Conservation (phyloP, 2,329 filamentous ascomycete species). For the Diatrype stigma region DNA sequence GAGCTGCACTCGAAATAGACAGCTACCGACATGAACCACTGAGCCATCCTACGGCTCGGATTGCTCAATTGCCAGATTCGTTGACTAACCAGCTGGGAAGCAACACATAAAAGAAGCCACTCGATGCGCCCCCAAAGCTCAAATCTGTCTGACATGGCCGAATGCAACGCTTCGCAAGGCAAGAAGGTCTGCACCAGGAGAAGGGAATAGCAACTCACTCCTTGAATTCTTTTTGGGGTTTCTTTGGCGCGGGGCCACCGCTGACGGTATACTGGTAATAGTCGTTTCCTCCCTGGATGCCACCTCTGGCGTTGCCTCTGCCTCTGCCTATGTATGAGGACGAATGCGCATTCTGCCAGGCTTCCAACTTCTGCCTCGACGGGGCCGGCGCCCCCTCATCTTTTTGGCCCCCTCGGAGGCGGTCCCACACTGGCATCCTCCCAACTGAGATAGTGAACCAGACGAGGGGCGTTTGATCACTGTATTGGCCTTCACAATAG, state of each 20-base stretch:
- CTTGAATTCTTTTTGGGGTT: constrained; percentile 26
- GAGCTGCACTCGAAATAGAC: not conserved
- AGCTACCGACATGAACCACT: not conserved
- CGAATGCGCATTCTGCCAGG: constrained; percentile 27
- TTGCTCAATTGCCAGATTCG: not conserved
- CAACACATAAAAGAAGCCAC: too few species aligned
- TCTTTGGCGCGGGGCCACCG: constrained; percentile 29
- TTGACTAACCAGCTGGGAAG: too few species aligned
- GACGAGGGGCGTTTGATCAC: too few species aligned
- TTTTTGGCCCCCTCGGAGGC: constrained; percentile 25
- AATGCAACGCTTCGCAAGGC: too few species aligned
- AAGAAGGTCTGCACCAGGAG: not conserved
- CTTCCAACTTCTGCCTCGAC: constrained; percentile 26
- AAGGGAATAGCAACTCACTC: not conserved
- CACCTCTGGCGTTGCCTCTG: constrained; percentile 7
- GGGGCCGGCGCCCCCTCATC: constrained; percentile 16
- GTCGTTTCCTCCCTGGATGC: constrained; percentile 29
- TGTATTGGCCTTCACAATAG: not conserved
- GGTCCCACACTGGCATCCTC: constrained; percentile 31
- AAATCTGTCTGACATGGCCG: too few species aligned
- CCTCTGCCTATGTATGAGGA: constrained; percentile 14
- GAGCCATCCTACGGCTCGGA: not conserved
- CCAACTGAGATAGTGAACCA: not conserved
- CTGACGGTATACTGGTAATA: constrained; percentile 31
- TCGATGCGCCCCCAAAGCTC: too few species aligned